Evolutionary conservation across 1,139 yeast species (phyloP), one percentile per base, ranked within the genome.

Genomic region (Saccharomyces hybrid): DNA sequence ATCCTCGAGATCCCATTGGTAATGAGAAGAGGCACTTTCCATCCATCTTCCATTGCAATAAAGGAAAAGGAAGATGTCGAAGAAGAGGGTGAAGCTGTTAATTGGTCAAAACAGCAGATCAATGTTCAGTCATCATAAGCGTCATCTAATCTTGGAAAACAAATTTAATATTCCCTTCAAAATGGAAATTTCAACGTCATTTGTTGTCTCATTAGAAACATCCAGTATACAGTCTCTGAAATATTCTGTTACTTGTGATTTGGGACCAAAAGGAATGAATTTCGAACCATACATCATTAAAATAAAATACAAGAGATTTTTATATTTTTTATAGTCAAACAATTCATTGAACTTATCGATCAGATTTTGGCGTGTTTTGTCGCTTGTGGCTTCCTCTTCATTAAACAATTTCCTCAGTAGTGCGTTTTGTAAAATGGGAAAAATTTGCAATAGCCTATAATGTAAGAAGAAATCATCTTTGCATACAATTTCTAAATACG

Each of bases 161-260:
- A 65, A 42, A 32, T 57, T 63, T 23, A 66, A 41, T 46, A 65
- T 50, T 14, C 64, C 59, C 48, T 56, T 57, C 5, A 66, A 49
- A 25, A 66, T 49, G 1, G 66, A 53, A 38, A 68, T 44, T 51
- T 68, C 70, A 3, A 66, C 64, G 34, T 60, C 63, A 26, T 59
- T 60, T 5, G 58, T 57, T 26, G 60, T 59, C 11, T 57, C 62
- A 13, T 57, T 50, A 23, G 56, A 52, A 31, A 62, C 42, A 53
- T 65, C 67, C 25, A 56, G 50, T 2, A 65, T 52, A 52, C 67
- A 63, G 41, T 61, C 62, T 38, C 48, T 57, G 41, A 67, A 59
- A 48, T 61, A 61, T 27, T 50, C 26, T 13, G 44, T 16, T 14
- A 47, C 31, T 34, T 42, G 27, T 8, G 20, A 32, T 32, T 49